A percentile compares a stretch with the other conserved stretches of the same genome.
Conservation (phyloP, 257 asterid genomes). For the Cinchona pubescens region DNA sequence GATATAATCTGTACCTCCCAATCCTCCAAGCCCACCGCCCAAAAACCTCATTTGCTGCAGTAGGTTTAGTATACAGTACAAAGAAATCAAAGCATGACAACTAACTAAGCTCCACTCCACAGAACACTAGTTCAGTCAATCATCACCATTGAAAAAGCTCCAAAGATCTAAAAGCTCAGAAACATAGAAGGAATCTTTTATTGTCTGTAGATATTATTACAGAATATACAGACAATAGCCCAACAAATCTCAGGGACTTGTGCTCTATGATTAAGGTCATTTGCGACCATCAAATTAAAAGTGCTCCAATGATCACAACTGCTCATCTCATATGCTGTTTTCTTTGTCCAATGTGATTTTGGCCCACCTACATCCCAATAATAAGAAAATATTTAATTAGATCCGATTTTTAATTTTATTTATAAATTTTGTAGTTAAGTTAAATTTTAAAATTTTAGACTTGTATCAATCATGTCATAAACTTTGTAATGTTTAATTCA, state of each 20-base stretch:
- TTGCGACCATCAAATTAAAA: neutral
- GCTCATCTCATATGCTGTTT: neutral
- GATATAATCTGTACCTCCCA: neutral
- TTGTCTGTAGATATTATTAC: constrained; percentile 8
- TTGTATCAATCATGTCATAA: no score
- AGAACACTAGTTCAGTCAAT: constrained; percentile 4
- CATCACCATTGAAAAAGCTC: constrained; percentile 4
- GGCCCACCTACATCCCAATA: constrained; percentile 6
- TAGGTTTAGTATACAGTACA: no score
- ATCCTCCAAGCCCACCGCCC: neutral
- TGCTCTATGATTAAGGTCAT: neutral
- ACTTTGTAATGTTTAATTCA: no score
- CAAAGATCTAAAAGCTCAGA: neutral
- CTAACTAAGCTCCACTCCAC: neutral
- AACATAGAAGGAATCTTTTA: constrained; percentile 19
- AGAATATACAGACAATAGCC: no score
- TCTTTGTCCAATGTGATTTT: neutral
- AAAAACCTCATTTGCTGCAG: neutral
- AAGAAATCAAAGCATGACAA: neutral
- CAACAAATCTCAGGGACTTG: neutral
- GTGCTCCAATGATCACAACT: neutral
- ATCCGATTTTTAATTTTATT: no score
- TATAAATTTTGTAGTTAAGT: no score
- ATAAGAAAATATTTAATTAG: no score
- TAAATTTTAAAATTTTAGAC: no score